These are phyloP conservation scores for Moesziomyces globuligerus DNA, from an alignment of 1,284 basidiomycete species.

Conservation along the genomic window DNA sequence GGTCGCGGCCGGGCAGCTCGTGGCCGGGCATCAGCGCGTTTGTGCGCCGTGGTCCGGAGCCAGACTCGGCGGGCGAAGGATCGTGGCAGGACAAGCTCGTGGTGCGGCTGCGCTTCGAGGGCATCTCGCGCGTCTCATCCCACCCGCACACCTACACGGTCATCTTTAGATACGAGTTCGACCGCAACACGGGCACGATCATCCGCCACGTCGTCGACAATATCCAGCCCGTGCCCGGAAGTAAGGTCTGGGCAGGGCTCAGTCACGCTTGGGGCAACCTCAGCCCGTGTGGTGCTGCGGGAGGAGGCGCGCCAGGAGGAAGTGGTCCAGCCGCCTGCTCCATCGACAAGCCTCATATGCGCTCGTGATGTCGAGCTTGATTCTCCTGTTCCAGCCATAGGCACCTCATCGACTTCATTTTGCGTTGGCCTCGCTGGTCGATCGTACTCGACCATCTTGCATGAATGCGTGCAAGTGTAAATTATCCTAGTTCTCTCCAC, in stretches of 20 bases:
- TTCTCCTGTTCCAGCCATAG: not conserved
- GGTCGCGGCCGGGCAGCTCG: conserved; percentile 24
- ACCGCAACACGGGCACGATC: conserved; percentile 57
- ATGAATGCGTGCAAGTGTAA: too few relatives aligned
- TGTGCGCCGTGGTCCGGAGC: conserved; percentile 7
- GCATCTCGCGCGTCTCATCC: conserved; percentile 50
- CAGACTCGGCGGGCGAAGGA: not conserved
- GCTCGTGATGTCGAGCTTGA: too few relatives aligned
- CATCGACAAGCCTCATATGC: not conserved
- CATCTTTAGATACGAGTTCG: conserved; percentile 62
- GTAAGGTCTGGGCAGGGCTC: conserved; percentile 51
- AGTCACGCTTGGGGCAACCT: conserved; percentile 34
- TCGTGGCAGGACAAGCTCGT: conserved; percentile 47
- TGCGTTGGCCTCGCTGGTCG: not conserved
- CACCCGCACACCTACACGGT: conserved; percentile 60
- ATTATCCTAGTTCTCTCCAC: not conserved
- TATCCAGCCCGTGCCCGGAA: conserved; percentile 62
- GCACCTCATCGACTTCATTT: not conserved
- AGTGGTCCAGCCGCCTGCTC: conserved; percentile 21
- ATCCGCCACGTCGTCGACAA: conserved; percentile 59
- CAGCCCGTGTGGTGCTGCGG: conserved; percentile 22
- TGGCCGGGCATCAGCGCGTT: conserved; percentile 45
- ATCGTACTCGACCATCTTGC: too few relatives aligned
- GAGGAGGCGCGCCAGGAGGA: conserved; percentile 15
- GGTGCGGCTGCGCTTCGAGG: conserved; percentile 55